Evolutionary conservation across 2,329 filamentous ascomycete genomes (phyloP).

Genomic region (Cylindrodendrum hubeiense): DNA sequence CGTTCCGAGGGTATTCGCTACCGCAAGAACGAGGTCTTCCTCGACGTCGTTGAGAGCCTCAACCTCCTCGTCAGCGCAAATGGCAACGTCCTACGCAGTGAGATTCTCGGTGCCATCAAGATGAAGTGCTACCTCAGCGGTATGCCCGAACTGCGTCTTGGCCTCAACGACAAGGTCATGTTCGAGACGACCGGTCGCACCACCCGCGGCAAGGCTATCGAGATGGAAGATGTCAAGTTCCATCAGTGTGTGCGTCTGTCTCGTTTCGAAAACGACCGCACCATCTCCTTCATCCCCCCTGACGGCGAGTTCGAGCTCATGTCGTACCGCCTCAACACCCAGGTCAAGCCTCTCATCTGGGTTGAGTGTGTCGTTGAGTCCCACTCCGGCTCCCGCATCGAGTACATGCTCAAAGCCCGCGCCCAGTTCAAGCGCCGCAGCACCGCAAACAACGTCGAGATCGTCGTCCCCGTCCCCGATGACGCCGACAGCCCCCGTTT

Average conservation of each 20-base stretch:
- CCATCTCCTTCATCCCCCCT: slow-evolving; percentile 98
- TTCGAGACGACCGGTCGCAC: slow-evolving; percentile 97
- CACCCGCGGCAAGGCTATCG: slow-evolving; percentile 94
- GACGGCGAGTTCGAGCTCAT: slow-evolving; percentile 99
- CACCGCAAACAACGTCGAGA: slow-evolving; percentile 99
- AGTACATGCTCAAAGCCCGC: slow-evolving; percentile 99
- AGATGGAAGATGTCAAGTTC: slow-evolving; percentile 99
- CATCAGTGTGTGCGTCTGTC: slow-evolving; percentile 97
- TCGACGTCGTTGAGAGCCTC: slow-evolving; percentile 96
- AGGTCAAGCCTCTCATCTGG: slow-evolving; percentile 99
- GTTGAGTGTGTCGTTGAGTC: slow-evolving; percentile 98
- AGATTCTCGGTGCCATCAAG: slow-evolving; percentile 97
- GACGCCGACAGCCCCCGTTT: slow-evolving; percentile 97
- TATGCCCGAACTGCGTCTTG: slow-evolving; percentile 95
- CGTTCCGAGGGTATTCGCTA: slow-evolving; percentile 97
- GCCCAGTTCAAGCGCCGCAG: slow-evolving; percentile 98
- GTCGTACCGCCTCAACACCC: slow-evolving; percentile 98
- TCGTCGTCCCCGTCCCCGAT: slow-evolving; percentile 95
- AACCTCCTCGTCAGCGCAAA: slow-evolving; percentile 95
- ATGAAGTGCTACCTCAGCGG: slow-evolving; percentile 99
- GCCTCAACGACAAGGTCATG: slow-evolving; percentile 99
- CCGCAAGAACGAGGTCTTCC: slow-evolving; percentile 99
- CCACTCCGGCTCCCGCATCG: slow-evolving; percentile 93
- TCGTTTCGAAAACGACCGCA: slow-evolving; percentile 97
- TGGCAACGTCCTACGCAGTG: slow-evolving; percentile 94